A percentile compares a stretch with the other conserved stretches of the same genome.
These are phyloP conservation scores for Microbotryum silenes-acaulis DNA, from an alignment of 1,284 basidiomycete genomes.

Conservation along the genomic window DNA sequence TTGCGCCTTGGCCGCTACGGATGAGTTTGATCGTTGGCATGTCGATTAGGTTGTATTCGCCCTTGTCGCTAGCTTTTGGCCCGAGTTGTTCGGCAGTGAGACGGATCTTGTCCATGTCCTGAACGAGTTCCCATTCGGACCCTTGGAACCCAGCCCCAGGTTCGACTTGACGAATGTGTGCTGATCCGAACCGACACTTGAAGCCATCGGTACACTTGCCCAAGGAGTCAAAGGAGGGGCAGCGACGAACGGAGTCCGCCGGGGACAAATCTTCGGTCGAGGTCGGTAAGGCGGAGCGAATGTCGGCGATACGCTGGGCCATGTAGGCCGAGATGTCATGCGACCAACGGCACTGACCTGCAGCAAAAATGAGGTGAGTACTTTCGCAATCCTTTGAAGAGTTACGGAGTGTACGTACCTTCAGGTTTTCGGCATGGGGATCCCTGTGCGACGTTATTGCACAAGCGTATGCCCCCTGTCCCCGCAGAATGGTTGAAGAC, in stretches of 20 bases:
- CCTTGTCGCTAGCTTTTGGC: conserved; percentile 40
- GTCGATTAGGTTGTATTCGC: conserved; percentile 68
- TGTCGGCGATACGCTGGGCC: conserved; percentile 62
- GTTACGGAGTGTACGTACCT: not conserved
- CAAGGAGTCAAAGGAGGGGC: conserved; percentile 63
- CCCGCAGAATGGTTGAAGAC: conserved; percentile 27
- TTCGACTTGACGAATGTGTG: conserved; percentile 47
- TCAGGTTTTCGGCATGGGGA: conserved; percentile 52
- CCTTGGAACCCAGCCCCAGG: conserved; percentile 27
- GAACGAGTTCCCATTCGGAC: conserved; percentile 42
- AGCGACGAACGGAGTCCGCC: conserved; percentile 51
- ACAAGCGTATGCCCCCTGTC: conserved; percentile 63
- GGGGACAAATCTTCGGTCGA: conserved; percentile 49
- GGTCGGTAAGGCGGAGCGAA: conserved; percentile 49
- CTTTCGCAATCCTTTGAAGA: too few species aligned
- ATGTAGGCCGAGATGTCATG: conserved; percentile 76
- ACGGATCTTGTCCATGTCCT: conserved; percentile 52
- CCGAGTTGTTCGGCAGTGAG: not conserved
- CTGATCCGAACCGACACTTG: conserved; percentile 83
- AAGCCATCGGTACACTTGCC: conserved; percentile 81
- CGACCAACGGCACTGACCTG: conserved; percentile 59
- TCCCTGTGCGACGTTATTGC: conserved; percentile 63
- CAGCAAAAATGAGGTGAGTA: too few species aligned
- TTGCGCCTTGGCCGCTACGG: conserved; percentile 46
- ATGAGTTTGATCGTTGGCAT: conserved; percentile 53